A percentile compares a stretch with the other conserved stretches of the same genome.
These are phyloP conservation scores for Apiotrichum montevideense DNA, from an alignment of 1,284 basidiomycete species.

Conservation along the genomic window DNA sequence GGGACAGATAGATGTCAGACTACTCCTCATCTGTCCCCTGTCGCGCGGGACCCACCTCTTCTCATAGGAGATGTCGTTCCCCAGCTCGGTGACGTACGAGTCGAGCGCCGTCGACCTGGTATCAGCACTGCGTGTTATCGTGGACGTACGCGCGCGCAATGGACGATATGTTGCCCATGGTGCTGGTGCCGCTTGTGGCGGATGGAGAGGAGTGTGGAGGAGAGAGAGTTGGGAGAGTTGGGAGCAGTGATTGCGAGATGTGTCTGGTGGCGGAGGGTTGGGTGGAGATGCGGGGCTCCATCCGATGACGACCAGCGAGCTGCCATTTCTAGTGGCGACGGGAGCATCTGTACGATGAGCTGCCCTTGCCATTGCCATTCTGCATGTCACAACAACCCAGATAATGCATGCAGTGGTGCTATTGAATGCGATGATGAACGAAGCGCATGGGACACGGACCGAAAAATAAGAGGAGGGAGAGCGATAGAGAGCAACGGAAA, in stretches of 20 bases:
- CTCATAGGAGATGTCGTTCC: constrained; percentile 79
- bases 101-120: constrained; percentile 63
- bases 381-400: background rate
- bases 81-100: constrained; percentile 80
- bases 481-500: no score
- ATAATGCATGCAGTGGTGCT: constrained; percentile 4
- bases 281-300: background rate
- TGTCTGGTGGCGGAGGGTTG: background rate
- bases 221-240: background rate
- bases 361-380: no score
- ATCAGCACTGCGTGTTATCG: no score
- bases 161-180: constrained; percentile 45
- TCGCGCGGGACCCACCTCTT: constrained; percentile 59
- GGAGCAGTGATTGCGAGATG: background rate
- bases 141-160: constrained; percentile 46
- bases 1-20: background rate
- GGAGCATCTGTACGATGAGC: no score
- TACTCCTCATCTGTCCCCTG: no score
- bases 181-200: background rate
- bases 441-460: no score
- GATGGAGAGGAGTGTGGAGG: background rate
- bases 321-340: no score
- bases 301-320: background rate
- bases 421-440: background rate
- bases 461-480: no score